These are phyloP conservation scores for Carex pumila DNA, from an alignment of 176 grass and related monocot genomes.

Conservation along the genomic window DNA sequence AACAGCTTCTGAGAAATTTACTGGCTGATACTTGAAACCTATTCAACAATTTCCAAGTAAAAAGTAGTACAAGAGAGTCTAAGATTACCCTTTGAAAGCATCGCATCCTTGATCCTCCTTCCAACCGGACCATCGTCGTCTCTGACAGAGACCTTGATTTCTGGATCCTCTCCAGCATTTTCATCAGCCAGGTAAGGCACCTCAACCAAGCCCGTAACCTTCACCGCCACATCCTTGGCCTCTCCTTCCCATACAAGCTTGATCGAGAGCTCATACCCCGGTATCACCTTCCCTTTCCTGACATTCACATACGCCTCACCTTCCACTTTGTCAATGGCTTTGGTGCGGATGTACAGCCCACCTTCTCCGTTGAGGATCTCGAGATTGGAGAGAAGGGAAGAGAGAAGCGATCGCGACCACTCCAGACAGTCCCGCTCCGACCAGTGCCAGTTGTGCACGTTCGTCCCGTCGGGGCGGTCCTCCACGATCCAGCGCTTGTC, in stretches of 20 bases:
- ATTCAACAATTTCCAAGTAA: background rate
- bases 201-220: constrained; percentile 66
- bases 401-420: constrained; percentile 75
- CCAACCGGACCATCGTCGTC: constrained; percentile 70
- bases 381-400: constrained; percentile 50
- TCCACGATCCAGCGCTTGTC: constrained; percentile 98
- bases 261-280: constrained; percentile 79
- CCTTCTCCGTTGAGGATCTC: constrained; percentile 77
- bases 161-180: constrained; percentile 90
- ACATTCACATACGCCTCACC: constrained; percentile 98
- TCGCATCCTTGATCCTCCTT: constrained; percentile 85
- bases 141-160: constrained; percentile 58
- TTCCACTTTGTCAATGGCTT: constrained; percentile 70
- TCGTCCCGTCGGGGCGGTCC: constrained; percentile 81
- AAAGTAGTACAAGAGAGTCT: background rate
- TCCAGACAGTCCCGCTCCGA: constrained; percentile 88
- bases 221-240: constrained; percentile 33
- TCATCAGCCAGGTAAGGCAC: constrained; percentile 94
- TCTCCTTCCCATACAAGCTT: constrained; percentile 85
- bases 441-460: constrained; percentile 99
- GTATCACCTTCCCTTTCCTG: constrained; percentile 96
- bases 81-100: constrained; percentile 31
- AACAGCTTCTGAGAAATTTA: too few species aligned
- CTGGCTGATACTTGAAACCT: background rate
- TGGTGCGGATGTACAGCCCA: constrained; percentile 56